Conservation (phyloP, 331 rosid species). For the Spiraea crenata region DNA sequence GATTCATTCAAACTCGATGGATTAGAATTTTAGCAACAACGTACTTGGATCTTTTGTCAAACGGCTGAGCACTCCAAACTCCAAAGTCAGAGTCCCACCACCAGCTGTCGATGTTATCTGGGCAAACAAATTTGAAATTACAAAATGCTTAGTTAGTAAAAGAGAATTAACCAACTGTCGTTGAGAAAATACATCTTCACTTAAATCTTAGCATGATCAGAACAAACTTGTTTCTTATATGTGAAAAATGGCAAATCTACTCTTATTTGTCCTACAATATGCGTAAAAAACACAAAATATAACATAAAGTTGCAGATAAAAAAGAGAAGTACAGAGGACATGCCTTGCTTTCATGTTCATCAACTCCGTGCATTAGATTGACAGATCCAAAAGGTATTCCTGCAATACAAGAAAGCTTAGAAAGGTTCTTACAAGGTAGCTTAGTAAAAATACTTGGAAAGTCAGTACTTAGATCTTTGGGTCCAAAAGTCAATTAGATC, state of each 20-base stretch:
- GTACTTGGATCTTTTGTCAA: constrained; percentile 88
- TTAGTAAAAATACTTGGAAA: constrained; percentile 6
- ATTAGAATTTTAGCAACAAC: constrained; percentile 26
- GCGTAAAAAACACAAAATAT: not conserved
- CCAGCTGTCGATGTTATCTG: constrained; percentile 99
- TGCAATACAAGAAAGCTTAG: constrained; percentile 36
- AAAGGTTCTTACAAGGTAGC: not conserved
- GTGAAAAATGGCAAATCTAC: constrained; percentile 8
- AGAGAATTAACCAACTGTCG: not conserved
- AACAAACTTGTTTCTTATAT: not conserved
- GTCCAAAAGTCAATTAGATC: not conserved
- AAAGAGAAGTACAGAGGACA: constrained; percentile 33
- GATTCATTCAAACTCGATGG: not conserved
- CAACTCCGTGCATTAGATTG: constrained; percentile 91
- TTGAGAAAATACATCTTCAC: not conserved
- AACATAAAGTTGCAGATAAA: constrained; percentile 21
- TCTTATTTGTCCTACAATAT: not conserved
- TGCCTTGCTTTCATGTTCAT: constrained; percentile 97
- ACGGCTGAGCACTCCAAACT: constrained; percentile 92
- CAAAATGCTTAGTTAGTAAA: not conserved
- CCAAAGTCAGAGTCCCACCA: constrained; percentile 97
- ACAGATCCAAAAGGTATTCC: constrained; percentile 99
- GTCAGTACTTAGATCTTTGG: not conserved
- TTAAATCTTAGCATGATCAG: not conserved
- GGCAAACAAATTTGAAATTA: constrained; percentile 10